Evolutionary conservation across 331 rosid species (phyloP).

Genomic region (Malus hybrid): DNA sequence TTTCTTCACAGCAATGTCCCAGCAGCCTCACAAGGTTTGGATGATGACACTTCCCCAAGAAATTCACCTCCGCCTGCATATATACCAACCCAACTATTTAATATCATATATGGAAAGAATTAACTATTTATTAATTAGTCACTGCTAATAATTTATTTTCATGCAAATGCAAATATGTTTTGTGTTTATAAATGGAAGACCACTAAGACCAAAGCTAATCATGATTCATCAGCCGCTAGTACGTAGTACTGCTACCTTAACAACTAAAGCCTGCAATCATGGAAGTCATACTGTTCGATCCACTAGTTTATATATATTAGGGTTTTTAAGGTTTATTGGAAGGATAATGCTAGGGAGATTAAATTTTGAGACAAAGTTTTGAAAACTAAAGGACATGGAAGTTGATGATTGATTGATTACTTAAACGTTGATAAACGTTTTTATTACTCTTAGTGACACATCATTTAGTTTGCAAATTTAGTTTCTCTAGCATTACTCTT

Average conservation of each 20-base stretch:
- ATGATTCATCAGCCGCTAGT: not conserved
- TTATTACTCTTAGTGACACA: too few species aligned
- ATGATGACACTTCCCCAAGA: constrained; percentile 74
- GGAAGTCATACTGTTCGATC: not conserved
- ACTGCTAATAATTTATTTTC: not conserved
- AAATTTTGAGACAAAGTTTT: too few species aligned
- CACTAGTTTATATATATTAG: not conserved
- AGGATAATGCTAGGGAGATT: fast-evolving
- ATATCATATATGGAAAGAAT: too few species aligned
- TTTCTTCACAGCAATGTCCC: constrained; percentile 80
- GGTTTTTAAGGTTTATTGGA: not conserved
- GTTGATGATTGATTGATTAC: too few species aligned
- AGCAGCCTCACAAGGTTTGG: constrained; percentile 70
- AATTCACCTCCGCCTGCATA: constrained; percentile 73
- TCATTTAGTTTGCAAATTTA: too few species aligned
- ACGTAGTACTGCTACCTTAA: not conserved
- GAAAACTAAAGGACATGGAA: too few species aligned
- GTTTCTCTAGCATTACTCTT: too few species aligned
- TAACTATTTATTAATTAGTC: too few species aligned
- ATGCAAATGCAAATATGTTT: not conserved
- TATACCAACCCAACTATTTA: not conserved
- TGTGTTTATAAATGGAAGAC: not conserved
- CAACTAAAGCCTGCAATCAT: not conserved
- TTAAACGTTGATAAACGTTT: too few species aligned
- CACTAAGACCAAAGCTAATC: not conserved